phyloP scores from a whole-genome alignment of 306 rosid genomes.

The Castanea sativa region DNA sequence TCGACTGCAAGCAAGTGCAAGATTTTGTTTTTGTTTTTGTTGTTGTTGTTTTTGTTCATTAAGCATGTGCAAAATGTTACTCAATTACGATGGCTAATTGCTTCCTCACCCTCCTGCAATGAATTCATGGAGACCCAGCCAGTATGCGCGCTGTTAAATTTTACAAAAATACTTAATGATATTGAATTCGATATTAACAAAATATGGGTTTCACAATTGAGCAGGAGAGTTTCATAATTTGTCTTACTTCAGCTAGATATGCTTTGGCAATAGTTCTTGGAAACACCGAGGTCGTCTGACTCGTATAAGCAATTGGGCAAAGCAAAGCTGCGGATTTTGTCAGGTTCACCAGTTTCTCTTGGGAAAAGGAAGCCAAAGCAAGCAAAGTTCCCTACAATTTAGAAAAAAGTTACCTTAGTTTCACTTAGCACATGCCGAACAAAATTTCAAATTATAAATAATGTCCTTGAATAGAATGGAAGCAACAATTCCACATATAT shows the following conservation, averaged over 20 bases:
- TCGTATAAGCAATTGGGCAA: constrained; percentile 79
- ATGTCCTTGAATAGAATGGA: background rate
- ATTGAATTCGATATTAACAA: no score
- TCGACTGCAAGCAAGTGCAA: no score
- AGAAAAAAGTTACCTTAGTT: background rate
- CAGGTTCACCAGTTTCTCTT: constrained; percentile 47
- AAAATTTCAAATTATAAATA: background rate
- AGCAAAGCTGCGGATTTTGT: constrained; percentile 81
- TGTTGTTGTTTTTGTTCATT: no score
- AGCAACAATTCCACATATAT: background rate
- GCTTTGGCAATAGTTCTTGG: constrained; percentile 67
- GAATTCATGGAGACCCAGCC: constrained; percentile 60
- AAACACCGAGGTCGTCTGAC: constrained; percentile 69
- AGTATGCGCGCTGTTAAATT: constrained; percentile 51
- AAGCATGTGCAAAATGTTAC: no score
- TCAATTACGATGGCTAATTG: no score
- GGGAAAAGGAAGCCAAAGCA: constrained; percentile 72
- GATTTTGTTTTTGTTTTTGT: no score
- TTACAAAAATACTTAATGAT: background rate
- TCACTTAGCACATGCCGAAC: no score
- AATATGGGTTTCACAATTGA: constrained; percentile 14
- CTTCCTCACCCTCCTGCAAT: constrained; percentile 62
- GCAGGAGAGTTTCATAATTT: background rate
- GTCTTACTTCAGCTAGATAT: constrained; percentile 66
- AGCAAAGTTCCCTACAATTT: constrained; percentile 74